phyloP scores from a whole-genome alignment of 1,139 yeast genomes.

The Blastobotrys indianensis region DNA sequence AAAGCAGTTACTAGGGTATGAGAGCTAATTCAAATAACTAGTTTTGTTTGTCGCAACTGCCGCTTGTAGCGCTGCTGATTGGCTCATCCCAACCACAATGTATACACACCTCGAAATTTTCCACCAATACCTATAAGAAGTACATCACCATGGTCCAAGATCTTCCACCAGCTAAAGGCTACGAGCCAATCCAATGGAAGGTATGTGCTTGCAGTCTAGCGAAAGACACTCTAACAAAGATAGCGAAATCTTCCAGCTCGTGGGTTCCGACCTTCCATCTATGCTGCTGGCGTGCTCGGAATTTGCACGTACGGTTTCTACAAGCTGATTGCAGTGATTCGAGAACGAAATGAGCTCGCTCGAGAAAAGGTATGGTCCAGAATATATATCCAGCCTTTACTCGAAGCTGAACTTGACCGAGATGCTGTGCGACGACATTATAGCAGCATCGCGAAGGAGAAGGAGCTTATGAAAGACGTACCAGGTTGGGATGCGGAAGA shows the following conservation, averaged over 20 bases:
- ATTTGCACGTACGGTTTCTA: conserved; percentile 70
- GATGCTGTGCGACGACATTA: conserved; percentile 66
- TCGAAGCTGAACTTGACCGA: conserved; percentile 80
- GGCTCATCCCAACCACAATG: not conserved
- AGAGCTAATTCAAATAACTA: not conserved
- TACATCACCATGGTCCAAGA: conserved; percentile 47
- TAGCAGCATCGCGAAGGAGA: conserved; percentile 66
- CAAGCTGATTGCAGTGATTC: conserved; percentile 58
- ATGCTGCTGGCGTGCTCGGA: conserved; percentile 58
- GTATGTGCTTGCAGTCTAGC: conserved; percentile 21
- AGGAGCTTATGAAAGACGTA: conserved; percentile 52
- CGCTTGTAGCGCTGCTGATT: not conserved
- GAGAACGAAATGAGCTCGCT: conserved; percentile 66
- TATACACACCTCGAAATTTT: not conserved
- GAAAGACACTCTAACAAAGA: not conserved
- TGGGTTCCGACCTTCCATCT: conserved; percentile 74
- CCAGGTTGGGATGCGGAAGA: conserved; percentile 53
- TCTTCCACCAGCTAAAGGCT: conserved; percentile 83
- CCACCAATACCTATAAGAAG: not conserved
- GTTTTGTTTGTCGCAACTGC: no score
- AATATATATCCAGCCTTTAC: conserved; percentile 64
- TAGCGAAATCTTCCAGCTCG: conserved; percentile 73
- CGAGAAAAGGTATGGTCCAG: conserved; percentile 79
- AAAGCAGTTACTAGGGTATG: not conserved
- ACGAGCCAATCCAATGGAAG: conserved; percentile 84